Evolutionary conservation across 192 early-diverging fungal species (phyloP), one percentile per base, ranked within the genome.

Genomic region (Radiomyces spectabilis): DNA sequence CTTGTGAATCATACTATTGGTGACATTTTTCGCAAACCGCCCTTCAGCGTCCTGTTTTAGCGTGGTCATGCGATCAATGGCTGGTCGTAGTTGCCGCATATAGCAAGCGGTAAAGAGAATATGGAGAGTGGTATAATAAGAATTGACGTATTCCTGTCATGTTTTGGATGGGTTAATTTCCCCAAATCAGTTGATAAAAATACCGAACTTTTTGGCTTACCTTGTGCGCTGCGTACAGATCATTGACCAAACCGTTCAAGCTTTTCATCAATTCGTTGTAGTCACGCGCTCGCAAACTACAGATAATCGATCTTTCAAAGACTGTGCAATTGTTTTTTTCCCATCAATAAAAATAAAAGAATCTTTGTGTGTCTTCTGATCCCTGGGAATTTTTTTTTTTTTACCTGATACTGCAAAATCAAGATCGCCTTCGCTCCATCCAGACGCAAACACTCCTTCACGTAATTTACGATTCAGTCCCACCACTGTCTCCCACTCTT

Each of bases 361-460:
- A 16, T 32, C 9, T 24, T n/a, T n/a, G n/a, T n/a, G n/a, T n/a
- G n/a, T n/a, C n/a, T n/a, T n/a, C n/a, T n/a, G n/a, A n/a, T n/a
- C n/a, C n/a, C n/a, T n/a, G n/a, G n/a, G n/a, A n/a, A n/a, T n/a
- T n/a, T n/a, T n/a, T n/a, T n/a, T n/a, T n/a, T n/a, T n/a, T n/a
- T n/a, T n/a, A 48, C 46, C 46, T 26, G 25, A 25, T 3, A 40
- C 32, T 27, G 50, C 30, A 26, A 52, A 52, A 0, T 18, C 32
- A 40, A 34, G 18, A 13, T 52, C 37, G 1, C 37, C 50, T 18
- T 52, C 15, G 27, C 50, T 52, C 50, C 50, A 52, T 21, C 41
- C 8, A 24, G 50, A 37, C 41, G 35, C 50, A 27, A 40, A 52
- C 24, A 52, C 29, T 5, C 50, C 50, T 39, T 52, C 50, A n/a